phyloP scores from a whole-genome alignment of 2,329 filamentous ascomycete genomes.

The Colletotrichum camelliae region DNA sequence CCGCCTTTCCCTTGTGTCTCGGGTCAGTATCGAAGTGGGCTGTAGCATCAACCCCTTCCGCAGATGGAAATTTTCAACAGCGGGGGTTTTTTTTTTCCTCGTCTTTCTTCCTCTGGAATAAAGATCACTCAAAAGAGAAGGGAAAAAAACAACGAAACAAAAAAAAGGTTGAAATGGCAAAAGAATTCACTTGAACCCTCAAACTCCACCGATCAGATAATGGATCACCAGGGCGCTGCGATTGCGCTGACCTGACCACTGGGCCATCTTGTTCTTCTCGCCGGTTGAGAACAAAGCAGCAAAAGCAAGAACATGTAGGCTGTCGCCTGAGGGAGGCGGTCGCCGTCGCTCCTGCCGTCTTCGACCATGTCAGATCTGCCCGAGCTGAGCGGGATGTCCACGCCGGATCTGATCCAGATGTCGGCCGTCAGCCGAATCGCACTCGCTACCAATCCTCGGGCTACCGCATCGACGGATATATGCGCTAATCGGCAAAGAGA shows the following conservation, averaged over 20 bases:
- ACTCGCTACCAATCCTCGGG: not conserved
- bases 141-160: not conserved
- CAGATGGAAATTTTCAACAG: not conserved
- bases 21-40: not conserved
- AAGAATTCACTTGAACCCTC: not conserved
- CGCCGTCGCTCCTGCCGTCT: not conserved
- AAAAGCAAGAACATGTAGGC: not conserved
- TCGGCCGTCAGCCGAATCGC: not conserved
- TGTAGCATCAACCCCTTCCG: not conserved
- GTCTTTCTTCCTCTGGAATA: no score
- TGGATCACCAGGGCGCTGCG: not conserved
- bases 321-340: not conserved
- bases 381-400: not conserved
- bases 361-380: not conserved
- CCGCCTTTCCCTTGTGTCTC: not conserved
- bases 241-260: not conserved
- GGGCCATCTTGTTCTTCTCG: not conserved
- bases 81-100: no score
- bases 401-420: not conserved
- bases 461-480: not conserved
- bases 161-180: not conserved
- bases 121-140: no score
- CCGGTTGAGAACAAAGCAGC: not conserved
- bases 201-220: not conserved
- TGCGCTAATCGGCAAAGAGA: not conserved